Evolutionary conservation across 2,329 filamentous ascomycete genomes (phyloP).

Genomic region (Diaporthe sp.): DNA sequence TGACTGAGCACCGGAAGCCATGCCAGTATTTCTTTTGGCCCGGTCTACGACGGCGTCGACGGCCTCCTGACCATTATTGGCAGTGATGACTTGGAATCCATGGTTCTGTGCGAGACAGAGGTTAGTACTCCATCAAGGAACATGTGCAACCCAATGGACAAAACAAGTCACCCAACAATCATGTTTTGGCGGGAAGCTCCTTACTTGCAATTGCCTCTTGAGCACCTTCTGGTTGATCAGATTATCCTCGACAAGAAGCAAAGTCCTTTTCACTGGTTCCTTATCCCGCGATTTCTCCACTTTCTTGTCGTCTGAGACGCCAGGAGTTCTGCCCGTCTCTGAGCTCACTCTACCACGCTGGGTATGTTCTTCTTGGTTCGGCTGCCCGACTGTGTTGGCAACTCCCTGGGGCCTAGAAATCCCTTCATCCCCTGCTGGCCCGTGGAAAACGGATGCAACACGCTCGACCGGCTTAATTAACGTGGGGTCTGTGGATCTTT

Average conservation of each 20-base stretch:
- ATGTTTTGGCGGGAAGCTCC: background rate
- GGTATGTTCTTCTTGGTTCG: background rate
- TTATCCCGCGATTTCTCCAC: background rate
- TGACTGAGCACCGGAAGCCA: background rate
- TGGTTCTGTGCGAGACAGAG: background rate
- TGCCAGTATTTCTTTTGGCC: background rate
- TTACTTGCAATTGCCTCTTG: slow-evolving; percentile 27
- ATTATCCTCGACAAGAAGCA: slow-evolving; percentile 33
- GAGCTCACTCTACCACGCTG: background rate
- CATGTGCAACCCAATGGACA: too few species aligned
- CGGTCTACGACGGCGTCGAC: slow-evolving; percentile 22
- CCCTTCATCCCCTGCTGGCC: background rate
- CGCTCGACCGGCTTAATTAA: background rate
- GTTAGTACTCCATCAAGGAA: background rate
- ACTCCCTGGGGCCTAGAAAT: too few species aligned
- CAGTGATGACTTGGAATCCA: slow-evolving; percentile 12
- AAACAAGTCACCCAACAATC: too few species aligned
- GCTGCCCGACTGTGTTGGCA: background rate
- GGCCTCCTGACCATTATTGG: slow-evolving; percentile 30
- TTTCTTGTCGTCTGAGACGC: background rate
- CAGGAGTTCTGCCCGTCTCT: background rate
- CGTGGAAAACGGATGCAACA: background rate
- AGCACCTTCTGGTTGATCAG: slow-evolving; percentile 31
- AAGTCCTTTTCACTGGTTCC: background rate
- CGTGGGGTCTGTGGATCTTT: background rate